Evolutionary conservation across 139 green algal genomes (phyloP), one percentile per base, ranked within the genome.

Genomic region (Haematococcus lacustris): DNA sequence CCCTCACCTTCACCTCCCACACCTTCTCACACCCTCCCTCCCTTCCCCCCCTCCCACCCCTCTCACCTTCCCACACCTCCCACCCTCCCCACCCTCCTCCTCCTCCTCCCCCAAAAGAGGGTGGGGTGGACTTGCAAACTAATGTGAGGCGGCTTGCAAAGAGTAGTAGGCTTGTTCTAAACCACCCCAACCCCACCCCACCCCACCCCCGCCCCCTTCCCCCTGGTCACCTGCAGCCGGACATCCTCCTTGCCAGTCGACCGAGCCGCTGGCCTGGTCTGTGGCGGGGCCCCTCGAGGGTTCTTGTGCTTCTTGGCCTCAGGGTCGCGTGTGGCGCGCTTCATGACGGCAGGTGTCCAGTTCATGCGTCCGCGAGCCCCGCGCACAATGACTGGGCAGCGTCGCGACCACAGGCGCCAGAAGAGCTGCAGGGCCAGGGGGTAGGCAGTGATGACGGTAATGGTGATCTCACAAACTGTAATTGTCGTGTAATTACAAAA

Each of bases 301-400:
- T n/a, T n/a, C n/a, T n/a, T n/a, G n/a, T n/a, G 40, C 71, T 59
- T 68, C 70, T 66, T 75, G 32, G 43, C 37, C 38, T 72, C 59
- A 32, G 23, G 23, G 32, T 71, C 25, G 23, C 34, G 13, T 72
- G 38, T 72, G 4, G 38, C 38, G 50, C 53, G 53, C 51, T 25
- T 37, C 38, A 66, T 71, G 28, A 69, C 60, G 32, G 60, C 65
- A 5, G 50, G 73, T 9, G 17, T 34, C 73, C 65, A 66, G 21
- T 26, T 25, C 47, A 73, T 73, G 51, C 65, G 66, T 2, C 38
- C 64, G 30, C 37, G 7, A 3, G 30, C 35, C 26, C 51, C 73
- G 13, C 73, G 47, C 38, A 73, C 66, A 43, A 73, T 78, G 35
- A 78, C 43, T 28, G 72, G 72, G 13, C 30, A 39, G 35, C 63